A percentile compares a stretch with the other conserved stretches of the same genome.
Conservation (phyloP, 2,329 filamentous ascomycete genomes). For the Pestalotiopsis sp. region DNA sequence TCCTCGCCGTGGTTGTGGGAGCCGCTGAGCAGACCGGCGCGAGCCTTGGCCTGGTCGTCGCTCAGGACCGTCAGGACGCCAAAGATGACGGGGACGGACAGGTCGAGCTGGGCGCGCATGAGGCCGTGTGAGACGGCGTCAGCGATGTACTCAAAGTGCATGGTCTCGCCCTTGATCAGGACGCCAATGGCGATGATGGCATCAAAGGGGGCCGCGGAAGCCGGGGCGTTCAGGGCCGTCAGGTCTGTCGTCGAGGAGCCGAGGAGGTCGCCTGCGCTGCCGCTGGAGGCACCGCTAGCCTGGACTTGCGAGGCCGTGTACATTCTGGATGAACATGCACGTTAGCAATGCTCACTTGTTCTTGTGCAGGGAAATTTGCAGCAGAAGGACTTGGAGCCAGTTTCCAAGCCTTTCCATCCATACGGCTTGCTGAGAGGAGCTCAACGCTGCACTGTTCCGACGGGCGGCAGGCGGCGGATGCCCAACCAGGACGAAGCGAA, state of each 20-base stretch:
- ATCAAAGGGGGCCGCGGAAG: conserved; percentile 73
- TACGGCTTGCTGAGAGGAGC: too few species aligned
- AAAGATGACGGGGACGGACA: conserved; percentile 87
- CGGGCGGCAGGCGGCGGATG: too few species aligned
- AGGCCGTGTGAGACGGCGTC: conserved; percentile 89
- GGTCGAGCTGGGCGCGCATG: conserved; percentile 92
- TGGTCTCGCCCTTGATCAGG: conserved; percentile 97
- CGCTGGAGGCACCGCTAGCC: conserved; percentile 62
- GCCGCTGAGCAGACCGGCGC: conserved; percentile 72
- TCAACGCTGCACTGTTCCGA: too few species aligned
- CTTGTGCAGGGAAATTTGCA: not conserved
- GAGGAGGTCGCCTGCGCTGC: conserved; percentile 76
- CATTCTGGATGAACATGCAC: conserved; percentile 54
- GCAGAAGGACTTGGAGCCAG: not conserved
- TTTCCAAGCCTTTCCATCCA: too few species aligned
- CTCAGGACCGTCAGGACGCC: conserved; percentile 86
- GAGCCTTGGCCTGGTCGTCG: conserved; percentile 83
- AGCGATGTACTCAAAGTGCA: conserved; percentile 99
- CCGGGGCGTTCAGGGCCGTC: conserved; percentile 44
- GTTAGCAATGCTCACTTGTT: conserved; percentile 8
- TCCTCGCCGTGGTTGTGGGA: conserved; percentile 95
- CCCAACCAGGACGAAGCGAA: conserved; percentile 11
- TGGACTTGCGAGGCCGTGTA: conserved; percentile 88
- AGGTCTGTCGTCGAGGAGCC: conserved; percentile 71
- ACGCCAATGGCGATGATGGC: conserved; percentile 95